Evolutionary conservation across 768 basidiomycete species (phyloP).

Genomic region (Mycena epipterygia): DNA sequence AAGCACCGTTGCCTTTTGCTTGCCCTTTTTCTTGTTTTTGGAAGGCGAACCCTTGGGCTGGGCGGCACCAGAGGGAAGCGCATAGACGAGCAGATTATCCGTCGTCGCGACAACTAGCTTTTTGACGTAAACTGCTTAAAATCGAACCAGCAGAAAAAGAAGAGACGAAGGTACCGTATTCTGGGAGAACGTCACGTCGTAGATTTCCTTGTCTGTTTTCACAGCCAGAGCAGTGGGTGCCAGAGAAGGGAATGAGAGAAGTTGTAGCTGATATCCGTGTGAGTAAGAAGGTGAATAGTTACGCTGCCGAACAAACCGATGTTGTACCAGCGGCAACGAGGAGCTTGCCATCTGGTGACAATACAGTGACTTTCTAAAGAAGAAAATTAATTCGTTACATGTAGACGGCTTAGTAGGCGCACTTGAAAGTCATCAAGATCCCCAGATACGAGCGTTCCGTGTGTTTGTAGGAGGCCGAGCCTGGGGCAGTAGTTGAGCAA

Average conservation of each 20-base stretch:
- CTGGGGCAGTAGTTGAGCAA: slow-evolving; percentile 51
- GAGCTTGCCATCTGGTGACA: slow-evolving; percentile 77
- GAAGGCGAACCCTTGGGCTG: slow-evolving; percentile 34
- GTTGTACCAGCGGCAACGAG: slow-evolving; percentile 82
- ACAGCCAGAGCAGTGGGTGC: slow-evolving; percentile 62
- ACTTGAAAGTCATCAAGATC: slow-evolving; percentile 91
- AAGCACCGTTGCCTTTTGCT: slow-evolving; percentile 52
- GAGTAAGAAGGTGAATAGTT: background rate
- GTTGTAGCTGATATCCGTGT: slow-evolving; percentile 62
- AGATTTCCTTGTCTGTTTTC: slow-evolving; percentile 83
- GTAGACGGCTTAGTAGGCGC: slow-evolving; percentile 29
- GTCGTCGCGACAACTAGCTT: slow-evolving; percentile 81
- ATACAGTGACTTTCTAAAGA: slow-evolving; percentile 87
- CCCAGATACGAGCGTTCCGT: slow-evolving; percentile 71
- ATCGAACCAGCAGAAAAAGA: slow-evolving; percentile 2
- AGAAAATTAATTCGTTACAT: slow-evolving; percentile 26
- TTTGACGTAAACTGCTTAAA: background rate
- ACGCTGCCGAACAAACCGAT: slow-evolving; percentile 60
- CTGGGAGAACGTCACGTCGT: slow-evolving; percentile 85
- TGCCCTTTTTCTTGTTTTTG: slow-evolving; percentile 57
- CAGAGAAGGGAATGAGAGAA: slow-evolving; percentile 77
- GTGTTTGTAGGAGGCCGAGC: slow-evolving; percentile 62
- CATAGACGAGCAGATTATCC: slow-evolving; percentile 72
- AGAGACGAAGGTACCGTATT: slow-evolving; percentile 61
- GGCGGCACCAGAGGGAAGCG: slow-evolving; percentile 55